Evolutionary conservation across 2,329 filamentous ascomycete genomes (phyloP).

Genomic region (Talaromyces sp.): DNA sequence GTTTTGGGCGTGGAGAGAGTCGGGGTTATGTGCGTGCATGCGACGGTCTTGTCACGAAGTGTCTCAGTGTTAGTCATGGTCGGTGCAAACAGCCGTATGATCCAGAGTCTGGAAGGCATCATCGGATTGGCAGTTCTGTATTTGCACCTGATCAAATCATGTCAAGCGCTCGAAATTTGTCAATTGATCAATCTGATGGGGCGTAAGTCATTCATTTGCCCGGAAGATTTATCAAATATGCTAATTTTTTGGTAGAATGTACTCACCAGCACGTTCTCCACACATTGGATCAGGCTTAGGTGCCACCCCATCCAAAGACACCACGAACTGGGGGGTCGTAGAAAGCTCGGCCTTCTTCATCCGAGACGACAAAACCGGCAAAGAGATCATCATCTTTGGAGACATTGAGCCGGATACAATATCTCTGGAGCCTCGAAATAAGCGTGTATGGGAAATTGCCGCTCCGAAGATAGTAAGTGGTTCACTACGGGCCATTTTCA

Average conservation of each 20-base stretch:
- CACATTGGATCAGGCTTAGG: constrained; percentile 17
- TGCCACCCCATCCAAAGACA: constrained; percentile 20
- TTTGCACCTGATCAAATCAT: constrained; percentile 49
- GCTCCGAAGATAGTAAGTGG: constrained; percentile 77
- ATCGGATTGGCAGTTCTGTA: constrained; percentile 52
- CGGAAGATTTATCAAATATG: not conserved
- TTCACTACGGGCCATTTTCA: constrained; percentile 75
- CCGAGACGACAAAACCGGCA: constrained; percentile 64
- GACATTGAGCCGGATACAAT: constrained; percentile 91
- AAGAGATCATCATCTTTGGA: constrained; percentile 88
- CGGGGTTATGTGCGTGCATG: constrained; percentile 85
- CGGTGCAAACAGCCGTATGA: constrained; percentile 72
- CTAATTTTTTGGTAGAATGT: constrained; percentile 25
- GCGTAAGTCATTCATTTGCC: constrained; percentile 25
- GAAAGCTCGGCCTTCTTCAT: constrained; percentile 95
- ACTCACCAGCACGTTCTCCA: constrained; percentile 32
- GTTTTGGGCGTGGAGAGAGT: constrained; percentile 73
- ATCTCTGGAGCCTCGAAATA: constrained; percentile 75
- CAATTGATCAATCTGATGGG: constrained; percentile 32
- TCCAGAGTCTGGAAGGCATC: constrained; percentile 50
- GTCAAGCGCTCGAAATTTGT: constrained; percentile 30
- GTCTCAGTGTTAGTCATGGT: constrained; percentile 84
- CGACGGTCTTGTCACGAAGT: constrained; percentile 83
- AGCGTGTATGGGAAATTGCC: constrained; percentile 81
- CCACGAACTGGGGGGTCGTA: constrained; percentile 29